Evolutionary conservation across 1,284 basidiomycete genomes (phyloP), one percentile per base, ranked within the genome.

Genomic region (Ganoderma lingzhi): DNA sequence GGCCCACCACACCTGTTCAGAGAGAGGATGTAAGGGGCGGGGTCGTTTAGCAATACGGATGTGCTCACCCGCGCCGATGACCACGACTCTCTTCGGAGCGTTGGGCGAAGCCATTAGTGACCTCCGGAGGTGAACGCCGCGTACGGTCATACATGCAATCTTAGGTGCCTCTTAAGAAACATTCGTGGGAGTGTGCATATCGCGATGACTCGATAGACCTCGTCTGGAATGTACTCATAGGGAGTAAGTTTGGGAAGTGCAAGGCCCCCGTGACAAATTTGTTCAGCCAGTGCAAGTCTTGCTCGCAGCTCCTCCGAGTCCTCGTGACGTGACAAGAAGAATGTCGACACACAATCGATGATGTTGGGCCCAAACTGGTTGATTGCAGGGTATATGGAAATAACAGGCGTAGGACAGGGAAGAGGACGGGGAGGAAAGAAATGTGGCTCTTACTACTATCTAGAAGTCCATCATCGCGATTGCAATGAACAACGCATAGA

Each of bases 401-500:
- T 30, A 44, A 5, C n/a, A 44, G 58, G 9, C n/a, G 23, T 12
- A 51, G 45, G n/a, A 63, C 17, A 41, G 12, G 48, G 6, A n/a
- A 41, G 23, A 30, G 45, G 14, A 28, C 10, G 30, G 35, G 30
- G 55, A 28, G 58, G 5, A 37, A 61, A 69, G 51, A 53, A 65
- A 78, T 88, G 84, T 88, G 76, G 83, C 85, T 87, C 83, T 76
- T 85, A 82, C 86, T 81, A 87, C 86, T 87, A 87, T 87, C 86
- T 87, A 87, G 86, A 84, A 86, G 83, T 81, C 84, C 85, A 84
- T 87, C 85, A 86, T 87, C 75, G 82, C 81, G 77, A 74, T 64
- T 70, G 71, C 45, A 67, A 70, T 70, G 71, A 73, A 73, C 74
- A 75, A 75, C 73, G 77, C 80, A 77, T 82, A 83, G 80, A 79